Base-by-base conservation (phyloP, 495 filamentous ascomycete genomes). In the Xylaria bambusicola region DNA sequence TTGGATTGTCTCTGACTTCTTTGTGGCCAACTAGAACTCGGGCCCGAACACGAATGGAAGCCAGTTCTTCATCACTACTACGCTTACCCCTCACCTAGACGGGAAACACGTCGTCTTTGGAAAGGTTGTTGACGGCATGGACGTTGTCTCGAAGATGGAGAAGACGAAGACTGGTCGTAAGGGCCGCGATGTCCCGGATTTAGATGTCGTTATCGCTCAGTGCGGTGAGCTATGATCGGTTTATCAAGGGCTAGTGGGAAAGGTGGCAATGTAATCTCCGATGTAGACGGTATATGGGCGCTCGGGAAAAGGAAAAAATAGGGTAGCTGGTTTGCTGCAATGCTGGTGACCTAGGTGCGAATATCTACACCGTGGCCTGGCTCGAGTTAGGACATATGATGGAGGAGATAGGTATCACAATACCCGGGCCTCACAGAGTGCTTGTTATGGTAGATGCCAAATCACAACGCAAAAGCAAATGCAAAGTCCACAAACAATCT, bases 71-170 rank as follows among this genome's bases (percentile, higher is more conserved):
- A 93, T 98, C 74, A 97, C 91, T 2, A 92, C 89, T 0, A 88
- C 87, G 10, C 77, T 88, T 4, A 90, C 92, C 0, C 90, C 91
- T 1, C 96, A 93, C 69, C 76, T 98, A n/a, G 90, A 98, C 71
- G 84, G 83, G 63, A 97, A 96, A 72, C 95, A 98, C 69, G 93
- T 98, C 41, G 92, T 97, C 1, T 98, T 98, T 67, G 95, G 94
- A 24, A 86, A 88, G 68, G 93, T 98, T 1, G 78, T 92, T 46
- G 89, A 92, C 44, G 93, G 94, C 35, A 88, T 97, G 82, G 91
- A 98, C 36, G 85, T 97, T 9, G 84, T 95, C n/a, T 80, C 75
- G 50, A 98, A 96, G 82, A 85, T 98, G 62, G 94, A 98, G 78
- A 85, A 88, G 53, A 91, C 89, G 42, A 87, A 93, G 69, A 93